phyloP scores from a whole-genome alignment of 2,329 filamentous ascomycete species.

The Cytospora paraplurivora region DNA sequence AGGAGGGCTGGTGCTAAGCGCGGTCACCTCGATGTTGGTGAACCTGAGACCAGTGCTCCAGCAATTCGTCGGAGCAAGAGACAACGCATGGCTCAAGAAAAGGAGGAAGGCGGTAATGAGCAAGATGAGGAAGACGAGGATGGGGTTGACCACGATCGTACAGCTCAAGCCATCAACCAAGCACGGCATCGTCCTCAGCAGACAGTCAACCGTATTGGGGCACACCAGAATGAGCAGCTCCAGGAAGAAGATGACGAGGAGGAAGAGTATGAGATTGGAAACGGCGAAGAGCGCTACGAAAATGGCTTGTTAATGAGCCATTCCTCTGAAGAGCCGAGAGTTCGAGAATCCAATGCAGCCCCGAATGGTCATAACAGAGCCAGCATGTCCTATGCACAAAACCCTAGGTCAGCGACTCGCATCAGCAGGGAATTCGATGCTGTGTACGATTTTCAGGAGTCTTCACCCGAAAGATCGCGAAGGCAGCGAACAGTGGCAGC shows the following conservation, averaged over 20 bases:
- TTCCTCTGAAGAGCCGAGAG: background rate
- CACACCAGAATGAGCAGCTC: background rate
- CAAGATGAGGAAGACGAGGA: background rate
- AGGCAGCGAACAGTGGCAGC: background rate
- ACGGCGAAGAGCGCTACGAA: background rate
- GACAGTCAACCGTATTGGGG: constrained; percentile 15
- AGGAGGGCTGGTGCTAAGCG: constrained; percentile 3
- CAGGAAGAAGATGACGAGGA: background rate
- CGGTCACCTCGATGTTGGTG: background rate
- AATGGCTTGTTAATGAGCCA: background rate
- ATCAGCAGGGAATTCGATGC: background rate
- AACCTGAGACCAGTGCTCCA: background rate
- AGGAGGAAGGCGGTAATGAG: background rate
- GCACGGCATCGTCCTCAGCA: constrained; percentile 7
- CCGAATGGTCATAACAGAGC: background rate
- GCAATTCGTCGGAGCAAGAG: constrained; percentile 6
- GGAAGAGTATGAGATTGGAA: background rate
- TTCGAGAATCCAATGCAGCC: background rate
- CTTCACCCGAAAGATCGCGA: background rate
- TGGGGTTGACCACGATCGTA: constrained; percentile 8
- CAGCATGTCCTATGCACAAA: background rate
- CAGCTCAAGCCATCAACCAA: constrained; percentile 16
- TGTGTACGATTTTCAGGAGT: background rate
- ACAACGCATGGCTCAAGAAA: background rate
- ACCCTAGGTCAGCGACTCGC: background rate